These are phyloP conservation scores for Starmerella stigmatis DNA, from an alignment of 805 yeast genomes.

Conservation along the genomic window DNA sequence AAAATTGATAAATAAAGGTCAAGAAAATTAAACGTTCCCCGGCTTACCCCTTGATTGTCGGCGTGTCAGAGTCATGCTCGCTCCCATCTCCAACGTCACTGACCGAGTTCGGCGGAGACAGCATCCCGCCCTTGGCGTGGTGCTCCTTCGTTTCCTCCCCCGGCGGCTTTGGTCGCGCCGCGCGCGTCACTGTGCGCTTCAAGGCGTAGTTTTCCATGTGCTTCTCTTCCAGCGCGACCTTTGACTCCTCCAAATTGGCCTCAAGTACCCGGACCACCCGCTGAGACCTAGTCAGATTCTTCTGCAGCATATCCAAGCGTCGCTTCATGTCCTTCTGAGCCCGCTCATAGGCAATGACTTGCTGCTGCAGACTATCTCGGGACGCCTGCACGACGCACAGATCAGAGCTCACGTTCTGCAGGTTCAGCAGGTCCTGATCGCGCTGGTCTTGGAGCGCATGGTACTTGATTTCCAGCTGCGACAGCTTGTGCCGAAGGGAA, in stretches of 20 bases:
- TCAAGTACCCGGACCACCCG: slow-evolving; percentile 24
- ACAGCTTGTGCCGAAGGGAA: slow-evolving; percentile 10
- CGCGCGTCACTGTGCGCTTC: not conserved
- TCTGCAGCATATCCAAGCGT: slow-evolving; percentile 21
- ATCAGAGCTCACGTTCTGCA: slow-evolving; percentile 20
- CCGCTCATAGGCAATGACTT: slow-evolving; percentile 27
- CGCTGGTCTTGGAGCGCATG: slow-evolving; percentile 10
- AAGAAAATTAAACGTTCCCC: too few relatives aligned
- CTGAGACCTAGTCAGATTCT: slow-evolving; percentile 24
- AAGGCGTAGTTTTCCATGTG: slow-evolving; percentile 29
- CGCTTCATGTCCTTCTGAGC: slow-evolving; percentile 25
- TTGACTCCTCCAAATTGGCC: slow-evolving; percentile 28
- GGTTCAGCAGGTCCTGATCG: slow-evolving; percentile 7
- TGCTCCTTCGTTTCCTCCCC: too few relatives aligned
- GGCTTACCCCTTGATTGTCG: not conserved
- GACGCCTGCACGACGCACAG: slow-evolving; percentile 23
- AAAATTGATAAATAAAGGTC: not conserved
- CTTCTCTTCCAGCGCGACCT: slow-evolving; percentile 31
- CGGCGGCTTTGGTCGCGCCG: not conserved
- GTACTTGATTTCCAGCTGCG: slow-evolving; percentile 8
- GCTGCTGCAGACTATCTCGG: slow-evolving; percentile 27
- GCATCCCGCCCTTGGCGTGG: not conserved
- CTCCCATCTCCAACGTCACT: slow-evolving; percentile 3
- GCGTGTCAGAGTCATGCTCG: slow-evolving; percentile 3
- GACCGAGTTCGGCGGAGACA: not conserved